Base-by-base conservation (phyloP, 352 stramenopile species). In the Saprolegnia parasitica region DNA sequence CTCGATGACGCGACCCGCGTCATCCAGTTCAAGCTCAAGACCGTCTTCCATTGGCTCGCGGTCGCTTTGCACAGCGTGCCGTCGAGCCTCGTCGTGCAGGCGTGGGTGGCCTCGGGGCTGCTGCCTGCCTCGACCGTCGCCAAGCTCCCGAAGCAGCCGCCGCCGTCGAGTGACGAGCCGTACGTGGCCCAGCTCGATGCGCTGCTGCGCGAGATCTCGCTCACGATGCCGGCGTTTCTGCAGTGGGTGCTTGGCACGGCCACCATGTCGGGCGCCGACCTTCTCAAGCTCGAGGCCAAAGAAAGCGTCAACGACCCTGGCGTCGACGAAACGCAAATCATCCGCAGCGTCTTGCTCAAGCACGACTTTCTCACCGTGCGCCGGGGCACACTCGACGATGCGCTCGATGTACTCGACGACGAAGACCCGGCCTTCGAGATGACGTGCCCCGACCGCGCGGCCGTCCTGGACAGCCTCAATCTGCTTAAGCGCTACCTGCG, bases 11-110 rank as follows among this genome's bases (percentile, higher is more conserved):
- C 80, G 11, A 24, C 68, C 32, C 78, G 80, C 9, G 72, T 87
- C 47, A 58, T 94, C 64, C 83, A 94, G 63, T 86, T 29, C 24
- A 65, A 29, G 40, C 40, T 65, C n/a, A 65, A 83, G 40, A 94
- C 92, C 58, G 77, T 94, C n/a, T 89, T 94, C 63, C 83, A 94
- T 70, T 94, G 86, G 86, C 78, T 94, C 65, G 78, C 84, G 62
- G 76, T 92, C 40, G 83, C 86, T 55, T 72, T 94, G 15, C 76
- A 89, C 54, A 92, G 84, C 29, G 76, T 94, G 21, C 77, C 89
- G 61, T 83, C 80, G 39, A 74, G 83, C 10, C 63, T 91, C 29
- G 86, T 94, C 35, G 83, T 90, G 67, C 80, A 73, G 45, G 88
- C 81, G 68, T 94, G 86, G 86, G 74, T 91, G 0, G 77, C 86